phyloP scores from a whole-genome alignment of 2,329 filamentous ascomycete genomes.

The Alternaria triticimaculans region DNA sequence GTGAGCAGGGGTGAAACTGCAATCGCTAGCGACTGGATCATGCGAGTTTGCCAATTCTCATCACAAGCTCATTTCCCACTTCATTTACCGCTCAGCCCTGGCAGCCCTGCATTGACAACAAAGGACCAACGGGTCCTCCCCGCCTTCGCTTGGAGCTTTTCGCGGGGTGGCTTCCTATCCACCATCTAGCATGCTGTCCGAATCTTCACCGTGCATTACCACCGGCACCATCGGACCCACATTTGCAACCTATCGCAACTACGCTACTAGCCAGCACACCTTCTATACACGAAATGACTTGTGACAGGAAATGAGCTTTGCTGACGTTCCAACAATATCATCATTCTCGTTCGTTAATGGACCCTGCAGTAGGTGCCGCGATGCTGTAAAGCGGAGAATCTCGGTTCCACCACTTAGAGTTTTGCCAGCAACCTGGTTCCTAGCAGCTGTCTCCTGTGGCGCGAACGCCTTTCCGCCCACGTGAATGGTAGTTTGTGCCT shows the following conservation, averaged over 20 bases:
- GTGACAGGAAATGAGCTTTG: neutral
- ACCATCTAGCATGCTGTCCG: neutral
- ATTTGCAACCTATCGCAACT: neutral
- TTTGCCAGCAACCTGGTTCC: neutral
- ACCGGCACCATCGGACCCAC: conserved; percentile 5
- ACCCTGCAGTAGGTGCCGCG: neutral
- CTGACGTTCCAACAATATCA: neutral
- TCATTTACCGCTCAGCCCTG: neutral
- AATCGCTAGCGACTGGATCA: neutral
- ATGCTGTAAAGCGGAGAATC: neutral
- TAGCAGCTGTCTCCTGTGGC: neutral
- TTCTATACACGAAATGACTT: neutral
- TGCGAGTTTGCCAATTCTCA: neutral
- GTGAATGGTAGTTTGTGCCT: neutral
- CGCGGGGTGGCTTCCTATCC: neutral
- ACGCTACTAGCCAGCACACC: neutral
- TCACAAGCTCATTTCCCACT: conserved; percentile 6
- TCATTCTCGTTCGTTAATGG: neutral
- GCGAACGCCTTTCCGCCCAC: neutral
- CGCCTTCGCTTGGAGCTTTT: conserved; percentile 3
- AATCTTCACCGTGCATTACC: conserved; percentile 4
- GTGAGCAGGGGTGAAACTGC: too few species aligned
- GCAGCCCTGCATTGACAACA: conserved; percentile 3
- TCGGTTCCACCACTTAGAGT: conserved; percentile 4
- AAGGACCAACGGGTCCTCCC: conserved; percentile 7